A percentile compares a stretch with the other conserved stretches of the same genome.
Evolutionary conservation across 106 monocot genomes (phyloP).

Genomic region (Acorus gramineus): DNA sequence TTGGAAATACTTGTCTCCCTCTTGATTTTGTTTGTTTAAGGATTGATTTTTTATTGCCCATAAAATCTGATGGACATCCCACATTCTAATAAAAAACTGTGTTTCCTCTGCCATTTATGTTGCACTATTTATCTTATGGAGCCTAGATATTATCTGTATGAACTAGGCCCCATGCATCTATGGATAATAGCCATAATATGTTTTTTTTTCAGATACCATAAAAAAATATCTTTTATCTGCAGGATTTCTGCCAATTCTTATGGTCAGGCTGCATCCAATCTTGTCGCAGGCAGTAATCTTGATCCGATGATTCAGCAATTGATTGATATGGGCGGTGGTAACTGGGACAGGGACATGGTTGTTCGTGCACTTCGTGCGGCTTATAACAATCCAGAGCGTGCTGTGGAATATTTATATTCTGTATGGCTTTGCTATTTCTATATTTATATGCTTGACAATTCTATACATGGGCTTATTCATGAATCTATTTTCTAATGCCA

Average conservation of each 20-base stretch:
- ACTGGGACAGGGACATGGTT: conserved; percentile 86
- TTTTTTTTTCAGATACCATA: background rate
- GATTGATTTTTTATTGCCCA: background rate
- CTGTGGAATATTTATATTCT: conserved; percentile 96
- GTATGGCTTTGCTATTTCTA: conserved; percentile 25
- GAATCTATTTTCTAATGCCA: conserved; percentile 17
- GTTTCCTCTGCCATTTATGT: too few relatives aligned
- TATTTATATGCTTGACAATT: background rate
- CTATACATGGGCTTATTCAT: background rate
- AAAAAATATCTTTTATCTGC: conserved; percentile 7
- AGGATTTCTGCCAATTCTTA: conserved; percentile 43
- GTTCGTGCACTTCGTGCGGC: conserved; percentile 84
- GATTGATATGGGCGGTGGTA: conserved; percentile 98
- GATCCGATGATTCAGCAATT: conserved; percentile 68
- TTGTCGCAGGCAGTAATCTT: conserved; percentile 61
- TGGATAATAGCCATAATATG: too few relatives aligned
- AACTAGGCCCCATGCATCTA: too few relatives aligned
- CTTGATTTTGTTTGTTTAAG: background rate
- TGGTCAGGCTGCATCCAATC: conserved; percentile 77
- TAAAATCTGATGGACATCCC: too few relatives aligned
- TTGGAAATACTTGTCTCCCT: too few relatives aligned
- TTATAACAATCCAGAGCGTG: conserved; percentile 98
- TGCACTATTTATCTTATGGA: too few relatives aligned
- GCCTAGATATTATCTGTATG: too few relatives aligned
- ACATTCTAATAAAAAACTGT: too few relatives aligned